Base-by-base conservation (phyloP, 352 stramenopile species). In the Phytophthora syringae region DNA sequence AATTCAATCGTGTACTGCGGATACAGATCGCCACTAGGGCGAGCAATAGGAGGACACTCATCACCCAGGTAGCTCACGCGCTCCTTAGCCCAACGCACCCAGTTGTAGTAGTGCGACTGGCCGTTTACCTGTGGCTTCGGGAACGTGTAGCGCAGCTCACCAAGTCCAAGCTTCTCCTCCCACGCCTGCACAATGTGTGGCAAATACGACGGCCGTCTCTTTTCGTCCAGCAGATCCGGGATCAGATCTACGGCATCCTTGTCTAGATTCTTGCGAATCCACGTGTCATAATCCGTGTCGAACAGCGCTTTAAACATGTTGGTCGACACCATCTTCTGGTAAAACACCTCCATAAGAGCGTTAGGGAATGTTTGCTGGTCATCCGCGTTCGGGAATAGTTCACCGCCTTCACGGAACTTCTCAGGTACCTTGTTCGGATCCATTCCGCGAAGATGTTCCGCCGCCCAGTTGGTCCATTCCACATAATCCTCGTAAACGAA, bases 11-110 rank as follows among this genome's bases (percentile, higher is more conserved):
- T 87, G 55, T 80, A 94, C 72, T 88, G 88, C 22, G 86, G 86
- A 53, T 90, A 92, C 3, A 90, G 70, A 39, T 75, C 64, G 7
- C 77, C 76, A 11, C 48, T 70, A 7, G 81, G 78, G 7, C 74
- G 82, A n/a, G 76, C 79, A 27, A 81, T 64, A 16, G 67, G 54
- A 16, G 86, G 82, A 20, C 72, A 79, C 15, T 76, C 54, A 34
- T 76, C 61, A 5, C 80, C 82, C 10, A 92, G 52, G 64, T 80
- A 88, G 47, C 67, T 84, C 10, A 92, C 75, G 30, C 83, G 79
- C 53, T 94, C 86, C 64, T 94, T 94, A 10, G 79, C 86, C 86
- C 86, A 94, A 24, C 84, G 84, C 18, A 92, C 60, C 85, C 85
- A 94, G 50, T 86, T 71, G 72, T 87, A 92, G 47, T 79, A 92